Base-by-base conservation (phyloP, 768 basidiomycete genomes). In the Phlebiopsis flavidoalba region DNA sequence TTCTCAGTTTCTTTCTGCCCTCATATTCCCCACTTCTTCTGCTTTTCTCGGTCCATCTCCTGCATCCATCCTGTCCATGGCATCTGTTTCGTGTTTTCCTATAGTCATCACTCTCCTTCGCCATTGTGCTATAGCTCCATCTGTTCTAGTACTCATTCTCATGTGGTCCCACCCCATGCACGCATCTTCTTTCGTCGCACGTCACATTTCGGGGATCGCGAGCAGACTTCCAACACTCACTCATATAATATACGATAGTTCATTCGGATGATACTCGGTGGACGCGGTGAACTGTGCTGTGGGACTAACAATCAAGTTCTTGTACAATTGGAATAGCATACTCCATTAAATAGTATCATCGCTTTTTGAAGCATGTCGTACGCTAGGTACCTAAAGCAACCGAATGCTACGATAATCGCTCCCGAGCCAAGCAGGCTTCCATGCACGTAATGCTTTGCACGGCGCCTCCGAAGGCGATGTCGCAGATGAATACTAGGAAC, bases 331-430 rank as follows among this genome's bases (percentile, higher is more conserved):
- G 26, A 31, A 31, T 31, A 31, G 2, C 2, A 31, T 31, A 31
- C 26, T 31, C 26, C 26, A 31, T n/a, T 31, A 31, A 31, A 31
- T 6, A 31, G 26, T 2, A 31, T 31, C 49, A 57, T 14, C 3
- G 37, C 15, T n/a, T 22, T n/a, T 59, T 57, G 45, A 31, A 55
- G 60, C 82, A 89, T 85, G 65, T 92, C 91, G 61, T 85, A 85
- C 31, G 81, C 85, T 57, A 98, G n/a, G 76, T 36, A 96, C 80
- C n/a, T n/a, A n/a, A n/a, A n/a, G n/a, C n/a, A n/a, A 1, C 82
- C 87, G 69, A 98, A 98, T 1, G 93, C 95, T 11, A 81, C 75
- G 11, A 93, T 82, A 64, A 98, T 96, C 66, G 87, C 80, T 19
- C 83, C 82, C 54, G 88, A 89, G 8, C 95, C 95, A 11, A 87